Evolutionary conservation across 345 rosid genomes (phyloP).

Genomic region (Balakata baccata): DNA sequence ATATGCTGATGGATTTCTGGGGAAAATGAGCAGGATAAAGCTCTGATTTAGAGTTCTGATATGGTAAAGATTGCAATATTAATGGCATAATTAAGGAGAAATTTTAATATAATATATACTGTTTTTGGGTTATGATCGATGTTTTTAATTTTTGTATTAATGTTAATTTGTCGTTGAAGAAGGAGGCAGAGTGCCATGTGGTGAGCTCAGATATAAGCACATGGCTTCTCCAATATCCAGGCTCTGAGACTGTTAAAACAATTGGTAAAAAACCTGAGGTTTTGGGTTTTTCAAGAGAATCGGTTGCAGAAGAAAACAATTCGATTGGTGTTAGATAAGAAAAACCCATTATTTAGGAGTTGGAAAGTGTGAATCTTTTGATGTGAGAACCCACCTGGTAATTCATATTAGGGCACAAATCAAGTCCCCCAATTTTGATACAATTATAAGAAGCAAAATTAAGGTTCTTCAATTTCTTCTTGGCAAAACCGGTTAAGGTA

Average conservation of each 20-base stretch:
- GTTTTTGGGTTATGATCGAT: not conserved
- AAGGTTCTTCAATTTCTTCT: not conserved
- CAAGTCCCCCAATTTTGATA: not conserved
- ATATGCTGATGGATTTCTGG: too few relatives aligned
- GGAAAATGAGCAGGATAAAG: too few relatives aligned
- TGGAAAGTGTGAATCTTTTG: slow-evolving; percentile 19
- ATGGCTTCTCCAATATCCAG: slow-evolving; percentile 53
- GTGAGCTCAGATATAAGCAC: slow-evolving; percentile 54
- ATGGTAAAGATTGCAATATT: too few relatives aligned
- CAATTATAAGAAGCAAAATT: not conserved
- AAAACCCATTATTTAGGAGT: slow-evolving; percentile 10
- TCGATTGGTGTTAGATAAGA: slow-evolving; percentile 23
- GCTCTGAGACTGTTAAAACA: slow-evolving; percentile 36
- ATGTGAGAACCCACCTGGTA: not conserved
- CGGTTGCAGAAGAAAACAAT: slow-evolving; percentile 28
- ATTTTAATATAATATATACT: slow-evolving; percentile 5
- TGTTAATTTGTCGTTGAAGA: slow-evolving; percentile 14
- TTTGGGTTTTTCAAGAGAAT: slow-evolving; percentile 43
- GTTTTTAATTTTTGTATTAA: not conserved
- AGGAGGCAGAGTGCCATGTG: slow-evolving; percentile 43
- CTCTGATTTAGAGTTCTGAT: too few relatives aligned
- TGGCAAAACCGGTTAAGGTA: too few relatives aligned
- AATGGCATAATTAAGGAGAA: not conserved
- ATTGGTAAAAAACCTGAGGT: slow-evolving; percentile 21
- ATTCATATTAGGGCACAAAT: slow-evolving; percentile 1